Evolutionary conservation across 805 yeast genomes (phyloP), one percentile per base, ranked within the genome.

Genomic region (Sporopachydermia quercuum): DNA sequence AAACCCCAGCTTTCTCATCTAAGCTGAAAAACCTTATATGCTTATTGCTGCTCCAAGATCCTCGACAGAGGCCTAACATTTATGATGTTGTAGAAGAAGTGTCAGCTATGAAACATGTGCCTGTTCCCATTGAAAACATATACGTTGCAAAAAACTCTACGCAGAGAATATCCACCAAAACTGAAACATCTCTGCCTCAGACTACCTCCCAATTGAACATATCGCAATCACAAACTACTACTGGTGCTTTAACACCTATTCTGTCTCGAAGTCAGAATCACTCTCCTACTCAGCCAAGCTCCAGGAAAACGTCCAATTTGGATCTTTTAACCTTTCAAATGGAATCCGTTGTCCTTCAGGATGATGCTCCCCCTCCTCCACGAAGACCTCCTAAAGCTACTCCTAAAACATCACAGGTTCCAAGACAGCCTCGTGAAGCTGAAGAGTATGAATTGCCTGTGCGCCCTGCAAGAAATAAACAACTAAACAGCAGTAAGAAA

Each of bases 21-120:
- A 75, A 77, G 40, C 59, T 91, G 46, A 80, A 78, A 51, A 78
- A 78, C 51, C 63, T 91, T 52, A 79, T 86, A 40, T 70, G 78
- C 34, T 76, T 82, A 18, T 71, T 85, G 77, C 64, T 89, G 34
- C 84, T 82, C 45, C 94, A 83, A 42, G 82, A 79, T 48, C 95
- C 96, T 3, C 54, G 72, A 11, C 64, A 70, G 47, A 70, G 98
- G 51, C 97, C 97, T 2, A 87, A 85, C 54, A 75, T 85, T 14
- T 84, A 76, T 47, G 96, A 87, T 58, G 79, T 89, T 1, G 52
- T 78, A 42, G 56, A 61, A 41, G 82, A 76, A 47, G 53, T 86
- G 27, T 75, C 79, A 54, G 60, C 73, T 36, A 62, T 86, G 55
- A 58, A 74, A 39, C 74, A 74, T 23, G 63, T 71, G 42, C 65